Evolutionary conservation across 805 yeast genomes (phyloP), one percentile per base, ranked within the genome.

Genomic region (Barnettozyma salicaria): DNA sequence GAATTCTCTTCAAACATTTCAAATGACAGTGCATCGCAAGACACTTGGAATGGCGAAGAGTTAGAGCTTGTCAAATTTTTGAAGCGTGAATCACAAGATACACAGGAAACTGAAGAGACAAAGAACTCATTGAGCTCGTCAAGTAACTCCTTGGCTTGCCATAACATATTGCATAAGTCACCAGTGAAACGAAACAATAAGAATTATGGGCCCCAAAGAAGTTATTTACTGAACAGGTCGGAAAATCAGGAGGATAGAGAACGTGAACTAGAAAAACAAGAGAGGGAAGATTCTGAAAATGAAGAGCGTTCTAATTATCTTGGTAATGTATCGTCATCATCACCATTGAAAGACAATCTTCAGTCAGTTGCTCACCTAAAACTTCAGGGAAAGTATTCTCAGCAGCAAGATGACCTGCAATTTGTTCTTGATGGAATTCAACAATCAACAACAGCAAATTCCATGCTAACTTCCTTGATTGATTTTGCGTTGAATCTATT

Each of bases 361-460:
- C 54, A 52, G 30, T 53, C 53, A 8, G 41, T 55, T n/a, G 24
- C 52, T 6, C 56, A 56, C 25, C 48, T 64, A 16, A 50, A 58
- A 27, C 54, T 56, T 2, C 53, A 58, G 38, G 74, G 74, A 3
- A 53, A 54, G 18, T 50, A 51, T 12, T 41, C 60, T 2, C 58
- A 60, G 36, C 57, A 46, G 31, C 48, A 49, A 29, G 66, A 64
- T 34, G 68, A 65, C 22, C 40, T 59, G 23, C 62, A 53, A n/a
- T 64, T 62, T 36, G 34, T 64, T 6, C 24, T 55, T 2, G 56
- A 50, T 10, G 54, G 50, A 1, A 37, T 49, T 10, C 34, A 52
- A 1, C 16, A 19, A 4, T 19, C 41, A 24, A 25, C 23, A 2
- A 32, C 27, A 4, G 11, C 21, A 10, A 34, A 19, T 22, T 24